These are phyloP conservation scores for Epichloe bromicola DNA, from an alignment of 2,329 filamentous ascomycete genomes.

Conservation along the genomic window DNA sequence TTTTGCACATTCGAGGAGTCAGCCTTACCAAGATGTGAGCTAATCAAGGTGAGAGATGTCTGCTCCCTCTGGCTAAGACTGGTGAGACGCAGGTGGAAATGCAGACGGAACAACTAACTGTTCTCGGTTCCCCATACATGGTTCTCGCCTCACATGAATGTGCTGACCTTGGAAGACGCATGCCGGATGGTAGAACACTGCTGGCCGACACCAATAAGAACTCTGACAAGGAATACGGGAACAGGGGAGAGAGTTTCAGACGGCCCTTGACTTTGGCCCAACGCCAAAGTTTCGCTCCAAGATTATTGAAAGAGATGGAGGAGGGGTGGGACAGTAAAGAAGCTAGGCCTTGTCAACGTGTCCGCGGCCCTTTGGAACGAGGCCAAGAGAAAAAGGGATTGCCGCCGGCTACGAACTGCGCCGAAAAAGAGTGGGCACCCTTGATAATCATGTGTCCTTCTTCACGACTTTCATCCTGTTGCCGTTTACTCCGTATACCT, in stretches of 20 bases:
- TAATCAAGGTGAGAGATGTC: neutral
- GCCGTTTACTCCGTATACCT: neutral
- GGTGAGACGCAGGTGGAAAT: neutral
- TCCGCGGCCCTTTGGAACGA: conserved; percentile 13
- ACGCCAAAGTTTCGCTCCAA: neutral
- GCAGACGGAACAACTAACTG: too few relatives aligned
- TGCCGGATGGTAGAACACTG: neutral
- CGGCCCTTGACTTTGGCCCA: neutral
- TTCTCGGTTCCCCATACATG: conserved; percentile 1
- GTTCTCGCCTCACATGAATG: conserved; percentile 5
- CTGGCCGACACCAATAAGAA: neutral
- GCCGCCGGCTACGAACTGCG: neutral
- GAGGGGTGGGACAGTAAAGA: conserved; percentile 3
- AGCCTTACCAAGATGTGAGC: too few relatives aligned
- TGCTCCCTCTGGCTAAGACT: neutral
- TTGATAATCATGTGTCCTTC: neutral
- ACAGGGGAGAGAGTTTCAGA: neutral
- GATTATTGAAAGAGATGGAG: neutral
- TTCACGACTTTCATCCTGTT: neutral
- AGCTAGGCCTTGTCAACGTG: conserved; percentile 14
- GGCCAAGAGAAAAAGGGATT: conserved; percentile 2
- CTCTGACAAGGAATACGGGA: neutral
- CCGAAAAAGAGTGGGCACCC: neutral
- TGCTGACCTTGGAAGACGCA: neutral
- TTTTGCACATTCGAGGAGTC: too few relatives aligned